Percentiles rank a stretch among this genome's conserved stretches.
phyloP scores from a whole-genome alignment of 306 rosid species.

The Morella rubra region DNA sequence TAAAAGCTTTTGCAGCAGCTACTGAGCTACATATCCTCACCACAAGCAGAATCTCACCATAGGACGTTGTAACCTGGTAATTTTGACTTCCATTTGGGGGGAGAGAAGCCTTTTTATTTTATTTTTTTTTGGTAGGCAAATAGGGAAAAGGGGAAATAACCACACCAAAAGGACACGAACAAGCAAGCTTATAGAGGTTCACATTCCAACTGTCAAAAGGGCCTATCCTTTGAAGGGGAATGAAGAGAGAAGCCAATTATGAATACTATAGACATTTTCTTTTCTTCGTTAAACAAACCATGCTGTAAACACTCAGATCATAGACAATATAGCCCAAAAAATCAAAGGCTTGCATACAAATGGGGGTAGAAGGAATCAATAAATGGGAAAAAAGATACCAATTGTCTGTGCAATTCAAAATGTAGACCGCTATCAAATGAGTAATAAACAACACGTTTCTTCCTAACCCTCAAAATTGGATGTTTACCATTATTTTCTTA shows the following conservation, averaged over 20 bases:
- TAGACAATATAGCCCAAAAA: not conserved
- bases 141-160: too few relatives aligned
- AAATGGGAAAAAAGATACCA: not conserved
- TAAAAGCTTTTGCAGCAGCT: too few relatives aligned
- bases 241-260: not conserved
- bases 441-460: conserved; percentile 3
- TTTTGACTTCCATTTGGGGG: too few relatives aligned
- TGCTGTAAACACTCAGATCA: not conserved
- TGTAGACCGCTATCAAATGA: not conserved
- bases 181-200: too few relatives aligned
- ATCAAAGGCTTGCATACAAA: not conserved
- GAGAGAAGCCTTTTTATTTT: too few relatives aligned
- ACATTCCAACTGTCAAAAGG: too few relatives aligned
- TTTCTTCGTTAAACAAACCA: not conserved
- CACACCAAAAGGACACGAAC: too few relatives aligned
- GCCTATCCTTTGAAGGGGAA: too few relatives aligned
- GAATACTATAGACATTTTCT: not conserved
- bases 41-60: too few relatives aligned
- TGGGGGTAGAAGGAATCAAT: not conserved
- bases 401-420: not conserved
- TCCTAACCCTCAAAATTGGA: conserved; percentile 63
- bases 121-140: too few relatives aligned
- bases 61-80: too few relatives aligned
- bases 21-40: too few relatives aligned
- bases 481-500: conserved; percentile 35